Evolutionary conservation across 2,329 filamentous ascomycete genomes (phyloP), one percentile per base, ranked within the genome.

Genomic region (Blumeria graminis): DNA sequence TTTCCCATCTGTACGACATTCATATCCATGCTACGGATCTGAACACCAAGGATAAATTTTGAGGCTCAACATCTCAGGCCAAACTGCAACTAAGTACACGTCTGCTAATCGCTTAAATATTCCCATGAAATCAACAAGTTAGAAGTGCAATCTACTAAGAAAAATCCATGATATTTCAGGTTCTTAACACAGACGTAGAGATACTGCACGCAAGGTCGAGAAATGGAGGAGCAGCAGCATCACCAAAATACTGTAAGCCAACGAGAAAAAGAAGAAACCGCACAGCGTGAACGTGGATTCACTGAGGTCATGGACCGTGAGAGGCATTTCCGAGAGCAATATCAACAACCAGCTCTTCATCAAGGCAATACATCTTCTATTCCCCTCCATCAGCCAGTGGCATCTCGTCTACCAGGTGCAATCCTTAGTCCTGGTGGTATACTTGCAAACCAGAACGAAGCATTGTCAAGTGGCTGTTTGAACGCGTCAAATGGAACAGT

Each of bases 401-500:
- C 90, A 60, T 80, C 88, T 66, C 74, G 89, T 69, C 74, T 87
- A 60, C 71, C 83, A 57, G 84, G 81, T 60, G 84, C 86, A 55
- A 93, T 95, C 57, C 90, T 94, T 67, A 93, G 88, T 50, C 90
- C 90, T 1, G 90, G 92, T 62, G 90, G 90, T 8, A 75, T 96
- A 38, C 77, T 96, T 41, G 78, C 82, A 8, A 86, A 81, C 61
- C 80, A 87, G 62, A 80, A 81, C 55, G 75, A 76, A 36, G 76
- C 73, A 39, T 72, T 76, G 41, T 71, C 75, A n/a, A 68, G 76
- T 1, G 74, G 71, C 14, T 68, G 76, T 45, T 56, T 68, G 22
- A 65, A 65, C 56, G 65, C 65, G 28, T 65, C 66, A 3, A 64
- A 61, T 62, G 66, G 66, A 11, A 65, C 65, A 48, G 64, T 62